Percentiles rank a stretch among this genome's conserved stretches.
These are phyloP conservation scores for Kernera saxatilis DNA, from an alignment of 345 rosid species.

Conservation along the genomic window DNA sequence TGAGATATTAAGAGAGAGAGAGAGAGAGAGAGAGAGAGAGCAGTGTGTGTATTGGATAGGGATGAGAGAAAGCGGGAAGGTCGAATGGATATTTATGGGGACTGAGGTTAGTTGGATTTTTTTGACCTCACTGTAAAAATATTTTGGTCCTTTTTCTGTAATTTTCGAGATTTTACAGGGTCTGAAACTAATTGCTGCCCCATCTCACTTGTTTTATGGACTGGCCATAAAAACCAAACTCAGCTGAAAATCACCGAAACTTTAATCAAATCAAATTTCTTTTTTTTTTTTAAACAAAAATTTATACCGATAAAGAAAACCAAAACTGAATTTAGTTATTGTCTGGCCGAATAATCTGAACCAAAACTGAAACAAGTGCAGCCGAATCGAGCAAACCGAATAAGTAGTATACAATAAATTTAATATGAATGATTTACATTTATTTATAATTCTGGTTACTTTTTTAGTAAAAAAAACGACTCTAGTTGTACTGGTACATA, in stretches of 20 bases:
- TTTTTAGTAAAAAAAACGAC: no score
- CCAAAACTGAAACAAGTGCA: not conserved
- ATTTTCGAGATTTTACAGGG: not conserved
- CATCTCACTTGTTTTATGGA: not conserved
- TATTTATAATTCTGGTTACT: no score
- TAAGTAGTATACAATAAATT: no score
- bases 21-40: not conserved
- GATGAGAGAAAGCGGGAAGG: constrained; percentile 17
- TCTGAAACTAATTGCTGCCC: not conserved
- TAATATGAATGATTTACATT: no score
- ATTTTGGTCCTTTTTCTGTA: not conserved
- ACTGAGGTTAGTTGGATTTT: not conserved
- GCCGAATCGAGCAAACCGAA: no score
- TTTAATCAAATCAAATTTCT: not conserved
- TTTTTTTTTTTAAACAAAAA: no score
- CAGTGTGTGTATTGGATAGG: constrained; percentile 15
- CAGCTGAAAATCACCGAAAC: not conserved
- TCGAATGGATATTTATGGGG: constrained; percentile 20
- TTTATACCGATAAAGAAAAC: no score
- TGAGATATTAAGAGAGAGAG: not conserved
- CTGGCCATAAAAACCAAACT: not conserved
- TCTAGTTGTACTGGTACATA: no score
- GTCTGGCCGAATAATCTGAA: no score
- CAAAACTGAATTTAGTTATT: no score
- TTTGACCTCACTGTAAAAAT: not conserved